Base-by-base conservation (phyloP, 371 early-diverging fungal genomes). In the Mortierella polycephala region DNA sequence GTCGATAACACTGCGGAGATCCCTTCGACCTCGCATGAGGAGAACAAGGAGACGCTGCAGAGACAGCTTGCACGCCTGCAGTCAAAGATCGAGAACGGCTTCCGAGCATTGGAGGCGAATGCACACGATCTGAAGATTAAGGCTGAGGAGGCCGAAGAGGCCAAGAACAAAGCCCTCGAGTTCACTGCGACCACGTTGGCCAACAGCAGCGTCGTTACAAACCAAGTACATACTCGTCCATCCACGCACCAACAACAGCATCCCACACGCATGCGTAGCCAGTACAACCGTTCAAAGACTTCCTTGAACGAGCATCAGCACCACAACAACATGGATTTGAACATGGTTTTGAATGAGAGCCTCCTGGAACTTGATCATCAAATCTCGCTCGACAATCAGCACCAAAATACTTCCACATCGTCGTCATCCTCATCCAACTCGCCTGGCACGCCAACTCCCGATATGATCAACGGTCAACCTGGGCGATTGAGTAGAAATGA, bases 291-390 rank as follows among this genome's bases (percentile, higher is more conserved):
- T 30, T 67, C 67, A 23, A 69, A 68, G 54, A 57, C 30, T 18
- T 52, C 63, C 5, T n/a, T 55, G 45, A 55, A 55, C 16, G 56
- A 63, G 8, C 30, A 53, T 16, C 63, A 16, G 11, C 63, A 64
- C 6, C 62, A 67, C 46, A 62, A 40, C 47, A 53, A 54, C 39
- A 23, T 64, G 23, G 77, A 76, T 8, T 42, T 76, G 51, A 71
- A 76, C 42, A 46, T 67, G 64, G 52, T 71, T 12, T 50, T 72
- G 55, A 72, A 71, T 23, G 73, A 72, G 41, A 69, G 69, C 13
- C 69, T 79, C 37, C 9, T 68, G 21, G 79, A 79, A 39, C 55
- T 79, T 47, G 77, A 77, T 37, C 62, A 40, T 20, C 69, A 79
- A 16, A 51, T 79, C 18, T 67, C 76, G 5, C 37, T 18, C 7